Conservation (phyloP, 2,329 filamentous ascomycete species). For the Ascochyta clinopodiicola region DNA sequence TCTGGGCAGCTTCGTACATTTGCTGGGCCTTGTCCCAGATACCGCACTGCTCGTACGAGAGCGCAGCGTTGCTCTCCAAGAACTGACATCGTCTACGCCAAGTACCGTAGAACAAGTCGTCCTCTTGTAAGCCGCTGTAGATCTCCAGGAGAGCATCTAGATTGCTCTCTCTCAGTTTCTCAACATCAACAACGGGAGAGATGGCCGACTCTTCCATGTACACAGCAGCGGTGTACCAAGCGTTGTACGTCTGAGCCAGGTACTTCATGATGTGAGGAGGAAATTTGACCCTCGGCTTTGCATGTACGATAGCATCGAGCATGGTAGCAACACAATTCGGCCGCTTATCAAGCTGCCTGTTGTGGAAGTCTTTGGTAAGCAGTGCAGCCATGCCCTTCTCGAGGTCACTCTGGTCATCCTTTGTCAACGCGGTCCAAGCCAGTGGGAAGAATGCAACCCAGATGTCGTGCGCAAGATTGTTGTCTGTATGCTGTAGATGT, state of each 20-base stretch:
- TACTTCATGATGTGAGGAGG: constrained; percentile 97
- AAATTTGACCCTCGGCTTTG: constrained; percentile 87
- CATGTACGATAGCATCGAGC: constrained; percentile 83
- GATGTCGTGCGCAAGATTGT: constrained; percentile 80
- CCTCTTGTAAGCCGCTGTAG: constrained; percentile 88
- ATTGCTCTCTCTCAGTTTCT: constrained; percentile 88
- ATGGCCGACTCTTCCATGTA: constrained; percentile 91
- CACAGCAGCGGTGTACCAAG: constrained; percentile 93
- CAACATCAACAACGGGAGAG: constrained; percentile 81
- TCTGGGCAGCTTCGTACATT: constrained; percentile 94
- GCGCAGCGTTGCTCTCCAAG: constrained; percentile 93
- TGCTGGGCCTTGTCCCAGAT: constrained; percentile 99
- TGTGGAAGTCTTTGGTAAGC: constrained; percentile 94
- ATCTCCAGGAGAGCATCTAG: constrained; percentile 94
- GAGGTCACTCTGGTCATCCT: constrained; percentile 87
- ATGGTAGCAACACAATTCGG: constrained; percentile 96
- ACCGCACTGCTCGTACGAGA: constrained; percentile 98
- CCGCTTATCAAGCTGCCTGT: constrained; percentile 89
- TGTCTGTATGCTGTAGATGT: constrained; percentile 90
- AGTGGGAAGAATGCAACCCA: constrained; percentile 93
- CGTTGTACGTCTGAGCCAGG: constrained; percentile 89
- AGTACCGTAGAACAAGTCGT: constrained; percentile 96
- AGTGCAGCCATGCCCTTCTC: constrained; percentile 90
- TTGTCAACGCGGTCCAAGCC: constrained; percentile 87
- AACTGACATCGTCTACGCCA: constrained; percentile 96